A percentile compares a stretch with the other conserved stretches of the same genome.
phyloP scores from a whole-genome alignment of 2,329 filamentous ascomycete species.

The Arthrinium puccinioides region DNA sequence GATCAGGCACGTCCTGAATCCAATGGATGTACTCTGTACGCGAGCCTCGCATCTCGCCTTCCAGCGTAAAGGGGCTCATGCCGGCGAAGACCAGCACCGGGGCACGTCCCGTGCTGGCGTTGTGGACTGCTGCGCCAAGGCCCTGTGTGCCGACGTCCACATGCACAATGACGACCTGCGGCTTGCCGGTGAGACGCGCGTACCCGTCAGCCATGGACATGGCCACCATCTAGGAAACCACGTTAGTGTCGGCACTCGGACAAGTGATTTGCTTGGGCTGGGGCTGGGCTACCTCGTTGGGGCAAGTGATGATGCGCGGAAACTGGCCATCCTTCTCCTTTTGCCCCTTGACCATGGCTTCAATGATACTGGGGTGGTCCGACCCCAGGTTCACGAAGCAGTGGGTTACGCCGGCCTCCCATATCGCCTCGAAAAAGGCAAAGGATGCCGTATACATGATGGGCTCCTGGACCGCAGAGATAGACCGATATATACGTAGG shows the following conservation, averaged over 20 bases:
- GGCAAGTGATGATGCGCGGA: conserved; percentile 70
- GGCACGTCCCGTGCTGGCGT: conserved; percentile 66
- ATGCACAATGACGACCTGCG: conserved; percentile 72
- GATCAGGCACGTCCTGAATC: conserved; percentile 78
- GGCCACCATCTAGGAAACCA: conserved; percentile 62
- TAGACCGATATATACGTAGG: too few species aligned
- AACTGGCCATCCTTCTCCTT: conserved; percentile 58
- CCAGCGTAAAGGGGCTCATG: conserved; percentile 67
- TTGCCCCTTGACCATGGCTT: conserved; percentile 72
- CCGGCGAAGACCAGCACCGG: conserved; percentile 75
- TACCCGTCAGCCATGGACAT: conserved; percentile 81
- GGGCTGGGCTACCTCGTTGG: conserved; percentile 55
- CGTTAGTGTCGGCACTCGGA: conserved; percentile 6
- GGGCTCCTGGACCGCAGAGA: too few species aligned
- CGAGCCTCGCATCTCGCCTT: conserved; percentile 71
- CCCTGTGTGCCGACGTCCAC: conserved; percentile 79
- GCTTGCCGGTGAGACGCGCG: conserved; percentile 62
- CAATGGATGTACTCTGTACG: conserved; percentile 81
- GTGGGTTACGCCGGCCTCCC: conserved; percentile 27
- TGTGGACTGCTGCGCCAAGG: conserved; percentile 71
- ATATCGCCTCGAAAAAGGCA: conserved; percentile 53
- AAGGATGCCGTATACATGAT: conserved; percentile 56
- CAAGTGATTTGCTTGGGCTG: background rate
- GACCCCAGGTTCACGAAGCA: conserved; percentile 60
- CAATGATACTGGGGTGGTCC: conserved; percentile 70